These are phyloP conservation scores for Sisymbrium altissimum DNA, from an alignment of 345 rosid species.

Conservation along the genomic window DNA sequence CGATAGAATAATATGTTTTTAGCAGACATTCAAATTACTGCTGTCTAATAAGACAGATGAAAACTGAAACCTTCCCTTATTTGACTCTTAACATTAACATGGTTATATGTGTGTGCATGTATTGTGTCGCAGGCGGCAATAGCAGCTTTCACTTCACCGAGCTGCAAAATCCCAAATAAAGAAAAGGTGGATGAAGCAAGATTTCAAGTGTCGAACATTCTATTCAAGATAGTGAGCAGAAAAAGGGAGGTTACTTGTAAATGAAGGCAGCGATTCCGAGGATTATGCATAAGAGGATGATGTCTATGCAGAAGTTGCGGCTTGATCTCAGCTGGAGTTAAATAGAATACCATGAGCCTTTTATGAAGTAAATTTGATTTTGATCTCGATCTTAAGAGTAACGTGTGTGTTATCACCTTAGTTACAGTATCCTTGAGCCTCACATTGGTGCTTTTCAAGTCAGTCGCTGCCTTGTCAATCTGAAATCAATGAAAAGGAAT, in stretches of 20 bases:
- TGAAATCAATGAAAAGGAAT: constrained; percentile 21
- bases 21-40: background rate
- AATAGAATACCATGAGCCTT: background rate
- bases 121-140: background rate
- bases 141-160: constrained; percentile 22
- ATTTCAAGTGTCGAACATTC: background rate
- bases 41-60: background rate
- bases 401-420: constrained; percentile 46
- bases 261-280: constrained; percentile 87
- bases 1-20: background rate
- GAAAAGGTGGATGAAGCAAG: background rate
- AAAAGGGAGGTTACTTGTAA: constrained; percentile 62
- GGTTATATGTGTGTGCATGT: background rate
- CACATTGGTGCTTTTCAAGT: constrained; percentile 76
- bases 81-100: background rate
- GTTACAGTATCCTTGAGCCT: constrained; percentile 74
- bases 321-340: constrained; percentile 70
- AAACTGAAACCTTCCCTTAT: background rate
- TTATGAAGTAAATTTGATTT: background rate
- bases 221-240: background rate
- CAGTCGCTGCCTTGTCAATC: constrained; percentile 80
- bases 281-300: constrained; percentile 67
- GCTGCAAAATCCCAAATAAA: constrained; percentile 13
- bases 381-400: background rate
- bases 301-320: constrained; percentile 90